Evolutionary conservation across 2,329 filamentous ascomycete genomes (phyloP).

Genomic region (Alternaria alternata): DNA sequence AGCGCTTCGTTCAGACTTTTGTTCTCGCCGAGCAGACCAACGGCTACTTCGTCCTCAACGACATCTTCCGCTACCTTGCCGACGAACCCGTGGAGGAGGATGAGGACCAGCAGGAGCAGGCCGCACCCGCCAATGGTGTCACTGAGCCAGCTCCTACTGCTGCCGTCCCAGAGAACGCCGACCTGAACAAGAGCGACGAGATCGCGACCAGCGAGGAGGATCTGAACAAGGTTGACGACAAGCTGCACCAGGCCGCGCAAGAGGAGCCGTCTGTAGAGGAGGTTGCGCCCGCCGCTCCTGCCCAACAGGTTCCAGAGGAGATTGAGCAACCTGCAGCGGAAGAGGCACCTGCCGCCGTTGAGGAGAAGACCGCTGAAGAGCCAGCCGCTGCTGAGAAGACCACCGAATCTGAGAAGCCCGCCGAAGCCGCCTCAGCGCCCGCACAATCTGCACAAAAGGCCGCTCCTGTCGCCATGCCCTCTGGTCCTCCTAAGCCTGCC

Average conservation of each 20-base stretch:
- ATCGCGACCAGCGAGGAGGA: constrained; percentile 55
- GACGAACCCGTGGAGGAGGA: constrained; percentile 77
- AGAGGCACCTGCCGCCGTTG: constrained; percentile 49
- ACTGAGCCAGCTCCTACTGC: constrained; percentile 53
- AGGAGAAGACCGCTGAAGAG: constrained; percentile 49
- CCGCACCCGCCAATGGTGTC: constrained; percentile 47
- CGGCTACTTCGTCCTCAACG: constrained; percentile 97
- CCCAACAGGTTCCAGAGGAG: constrained; percentile 47
- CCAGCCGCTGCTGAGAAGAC: constrained; percentile 43
- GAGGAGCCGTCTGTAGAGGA: constrained; percentile 41
- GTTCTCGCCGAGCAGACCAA: constrained; percentile 95
- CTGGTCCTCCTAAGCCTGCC: constrained; percentile 63
- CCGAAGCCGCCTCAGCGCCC: constrained; percentile 67
- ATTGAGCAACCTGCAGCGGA: constrained; percentile 50
- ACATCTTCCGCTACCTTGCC: constrained; percentile 93
- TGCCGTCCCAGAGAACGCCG: constrained; percentile 41
- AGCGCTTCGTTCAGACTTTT: constrained; percentile 98
- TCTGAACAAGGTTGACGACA: constrained; percentile 69
- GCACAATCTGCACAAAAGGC: constrained; percentile 63
- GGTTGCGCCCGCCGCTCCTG: constrained; percentile 46
- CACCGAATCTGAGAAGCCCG: constrained; percentile 66
- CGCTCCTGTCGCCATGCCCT: constrained; percentile 64
- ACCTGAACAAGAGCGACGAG: constrained; percentile 46
- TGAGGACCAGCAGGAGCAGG: constrained; percentile 52
- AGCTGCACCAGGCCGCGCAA: constrained; percentile 70